Evolutionary conservation across 2,329 filamentous ascomycete genomes (phyloP), one percentile per base, ranked within the genome.

Genomic region (Epichloe elymi): DNA sequence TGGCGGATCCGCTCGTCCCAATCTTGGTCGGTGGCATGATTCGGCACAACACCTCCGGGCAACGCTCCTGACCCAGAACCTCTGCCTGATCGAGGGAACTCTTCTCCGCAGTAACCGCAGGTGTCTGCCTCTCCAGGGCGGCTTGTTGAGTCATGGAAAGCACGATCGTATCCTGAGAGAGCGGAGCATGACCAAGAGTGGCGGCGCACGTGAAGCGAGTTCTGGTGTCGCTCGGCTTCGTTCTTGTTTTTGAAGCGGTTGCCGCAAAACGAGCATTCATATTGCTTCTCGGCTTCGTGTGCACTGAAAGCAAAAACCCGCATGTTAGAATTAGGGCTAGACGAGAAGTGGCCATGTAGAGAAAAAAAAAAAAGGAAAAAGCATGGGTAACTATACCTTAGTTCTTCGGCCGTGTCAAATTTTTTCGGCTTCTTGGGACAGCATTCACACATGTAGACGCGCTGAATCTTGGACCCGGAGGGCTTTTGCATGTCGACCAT

Each of bases 231-330:
- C 67, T 97, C 91, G 2, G 90, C 90, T 70, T 97, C 93, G 61
- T 97, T 97, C 70, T 97, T 97, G 71, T 97, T 97, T 70, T 97
- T 97, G 74, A 97, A 97, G 11, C 91, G 83, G 65, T 96, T 96
- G 41, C 86, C 86, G 66, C 91, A 97, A 65, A 88, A 97, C 30
- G 82, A 78, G 67, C 91, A 97, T 55, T 87, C 87, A 66, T 96
- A 97, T 68, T 97, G 91, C 68, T 97, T 97, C 68, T 97, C 93
- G 63, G 88, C 83, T 67, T 93, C 88, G 65, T 97, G 91, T 43
- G 83, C 73, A 56, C 91, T 96, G 62, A 17, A 49, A 49, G 30
- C 46, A 47, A 11, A 10, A 30, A 1, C 10, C 8, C 26, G 3
- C 42, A 52, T 37, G 56, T 65, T 56, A 64, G 61, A 61, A 17